Evolutionary conservation across 169 alveolate species (phyloP), one percentile per base, ranked within the genome.

Genomic region (Miamiensis avidus): DNA sequence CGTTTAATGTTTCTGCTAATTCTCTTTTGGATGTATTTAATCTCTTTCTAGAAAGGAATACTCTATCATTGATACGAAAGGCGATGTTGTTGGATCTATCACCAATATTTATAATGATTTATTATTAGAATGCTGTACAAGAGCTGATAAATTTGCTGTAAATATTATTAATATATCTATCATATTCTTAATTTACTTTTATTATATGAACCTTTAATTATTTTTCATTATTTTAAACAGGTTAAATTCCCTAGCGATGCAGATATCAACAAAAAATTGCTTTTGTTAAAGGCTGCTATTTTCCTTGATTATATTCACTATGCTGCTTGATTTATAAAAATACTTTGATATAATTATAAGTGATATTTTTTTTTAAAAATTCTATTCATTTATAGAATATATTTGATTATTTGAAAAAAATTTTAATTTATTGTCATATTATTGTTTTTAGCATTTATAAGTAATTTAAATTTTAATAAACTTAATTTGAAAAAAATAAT

Each of bases 81-180:
- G 73, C 76, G 26, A 27, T 34, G 76, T 34, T 65, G 84, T 79
- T n/a, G 84, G 84, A n/a, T 29, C 34, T n/a, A 79, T 79, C 29
- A 72, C 73, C 0, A 79, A 79, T 30, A 79, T 79, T 26, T 79
- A 65, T 32, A 79, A 79, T 31, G 84, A 74, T 49, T 20, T 79
- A 28, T 30, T 34, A 25, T 31, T 34, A 79, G 84, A 79, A 79
- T 79, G 74, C 11, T 79, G 84, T 32, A 49, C 84, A 1, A 79
- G 49, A 79, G 84, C 84, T 64, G 84, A 79, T 34, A 25, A 79
- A 31, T 79, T 79, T 72, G 84, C 76, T 49, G 73, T 49, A 49
- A 11, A 11, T 49, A 11, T 49, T 49, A 49, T 49, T 49, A 11
- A 49, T 11, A 11, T 49, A 11, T 49, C 69, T 49, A 49, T 11